Evolutionary conservation across 495 filamentous ascomycete genomes (phyloP).

Genomic region (Viridothelium virens): DNA sequence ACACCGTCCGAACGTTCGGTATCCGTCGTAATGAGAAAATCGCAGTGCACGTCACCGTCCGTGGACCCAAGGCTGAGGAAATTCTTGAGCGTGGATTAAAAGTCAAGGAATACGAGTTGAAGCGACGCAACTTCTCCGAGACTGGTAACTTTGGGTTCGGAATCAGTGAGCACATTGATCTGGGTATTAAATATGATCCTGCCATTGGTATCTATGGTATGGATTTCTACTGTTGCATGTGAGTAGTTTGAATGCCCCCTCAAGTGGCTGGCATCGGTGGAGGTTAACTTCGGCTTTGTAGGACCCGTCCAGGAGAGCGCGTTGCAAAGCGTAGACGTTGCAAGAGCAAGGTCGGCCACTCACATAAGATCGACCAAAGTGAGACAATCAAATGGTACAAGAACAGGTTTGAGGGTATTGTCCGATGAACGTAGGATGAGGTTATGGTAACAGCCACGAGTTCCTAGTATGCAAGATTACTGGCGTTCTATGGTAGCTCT

Average conservation of each 20-base stretch:
- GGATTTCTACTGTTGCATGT: constrained; percentile 99
- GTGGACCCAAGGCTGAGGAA: constrained; percentile 99
- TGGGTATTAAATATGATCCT: constrained; percentile 99
- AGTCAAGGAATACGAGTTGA: constrained; percentile 99
- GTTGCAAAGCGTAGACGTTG: constrained; percentile 87
- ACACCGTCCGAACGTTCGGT: constrained; percentile 99
- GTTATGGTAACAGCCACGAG: not conserved
- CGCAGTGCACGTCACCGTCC: constrained; percentile 97
- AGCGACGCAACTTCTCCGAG: constrained; percentile 98
- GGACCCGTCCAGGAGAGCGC: constrained; percentile 93
- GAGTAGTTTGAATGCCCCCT: constrained; percentile 29
- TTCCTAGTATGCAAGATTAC: not conserved
- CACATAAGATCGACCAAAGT: constrained; percentile 81
- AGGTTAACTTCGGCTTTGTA: constrained; percentile 24
- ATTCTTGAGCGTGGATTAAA: constrained; percentile 99
- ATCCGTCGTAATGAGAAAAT: constrained; percentile 99
- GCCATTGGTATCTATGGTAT: constrained; percentile 99
- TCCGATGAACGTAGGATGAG: constrained; percentile 55
- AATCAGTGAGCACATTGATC: constrained; percentile 99
- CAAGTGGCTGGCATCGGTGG: not conserved
- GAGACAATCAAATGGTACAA: constrained; percentile 99
- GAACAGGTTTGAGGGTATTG: constrained; percentile 96
- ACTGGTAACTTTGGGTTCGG: constrained; percentile 99
- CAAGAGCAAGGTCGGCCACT: constrained; percentile 75
- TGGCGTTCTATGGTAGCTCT: not conserved